phyloP scores from a whole-genome alignment of 2,329 filamentous ascomycete genomes.

The Calonectria henricotiae region DNA sequence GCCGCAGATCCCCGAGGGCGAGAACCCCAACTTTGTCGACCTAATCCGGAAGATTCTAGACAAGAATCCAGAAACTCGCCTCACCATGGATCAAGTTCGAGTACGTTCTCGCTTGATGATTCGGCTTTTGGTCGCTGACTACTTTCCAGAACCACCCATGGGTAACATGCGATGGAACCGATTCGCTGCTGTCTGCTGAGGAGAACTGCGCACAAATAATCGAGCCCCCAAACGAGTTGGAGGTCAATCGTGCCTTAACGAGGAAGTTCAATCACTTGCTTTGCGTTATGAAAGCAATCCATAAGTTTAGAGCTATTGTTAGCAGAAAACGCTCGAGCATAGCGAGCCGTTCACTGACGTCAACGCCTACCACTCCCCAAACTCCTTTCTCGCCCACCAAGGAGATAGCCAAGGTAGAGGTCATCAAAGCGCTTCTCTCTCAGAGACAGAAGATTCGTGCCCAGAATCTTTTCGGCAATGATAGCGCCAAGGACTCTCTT shows the following conservation, averaged over 20 bases:
- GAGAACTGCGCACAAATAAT: slow-evolving; percentile 90
- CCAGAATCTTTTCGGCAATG: slow-evolving; percentile 47
- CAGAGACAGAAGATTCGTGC: slow-evolving; percentile 63
- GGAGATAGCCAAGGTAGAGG: slow-evolving; percentile 62
- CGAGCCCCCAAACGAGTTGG: slow-evolving; percentile 88
- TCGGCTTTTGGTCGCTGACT: slow-evolving; percentile 20
- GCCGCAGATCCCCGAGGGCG: slow-evolving; percentile 74
- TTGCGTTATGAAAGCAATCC: slow-evolving; percentile 92
- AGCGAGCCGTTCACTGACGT: slow-evolving; percentile 30
- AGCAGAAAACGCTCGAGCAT: slow-evolving; percentile 46
- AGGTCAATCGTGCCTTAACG: slow-evolving; percentile 93
- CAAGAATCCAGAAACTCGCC: slow-evolving; percentile 88
- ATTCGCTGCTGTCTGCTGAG: slow-evolving; percentile 83
- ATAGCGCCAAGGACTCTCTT: slow-evolving; percentile 63
- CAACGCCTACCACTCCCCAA: slow-evolving; percentile 32
- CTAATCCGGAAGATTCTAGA: slow-evolving; percentile 83
- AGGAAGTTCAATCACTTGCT: slow-evolving; percentile 89
- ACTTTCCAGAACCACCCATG: slow-evolving; percentile 84
- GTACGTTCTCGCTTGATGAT: slow-evolving; percentile 67
- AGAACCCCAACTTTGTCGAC: slow-evolving; percentile 80
- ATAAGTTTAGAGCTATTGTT: slow-evolving; percentile 88
- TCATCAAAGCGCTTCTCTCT: slow-evolving; percentile 67
- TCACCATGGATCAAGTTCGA: slow-evolving; percentile 87
- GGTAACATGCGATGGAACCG: slow-evolving; percentile 87
- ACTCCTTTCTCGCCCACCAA: slow-evolving; percentile 48